Evolutionary conservation across 345 rosid genomes (phyloP), one percentile per base, ranked within the genome.

Genomic region (Anastatica hierochuntica): DNA sequence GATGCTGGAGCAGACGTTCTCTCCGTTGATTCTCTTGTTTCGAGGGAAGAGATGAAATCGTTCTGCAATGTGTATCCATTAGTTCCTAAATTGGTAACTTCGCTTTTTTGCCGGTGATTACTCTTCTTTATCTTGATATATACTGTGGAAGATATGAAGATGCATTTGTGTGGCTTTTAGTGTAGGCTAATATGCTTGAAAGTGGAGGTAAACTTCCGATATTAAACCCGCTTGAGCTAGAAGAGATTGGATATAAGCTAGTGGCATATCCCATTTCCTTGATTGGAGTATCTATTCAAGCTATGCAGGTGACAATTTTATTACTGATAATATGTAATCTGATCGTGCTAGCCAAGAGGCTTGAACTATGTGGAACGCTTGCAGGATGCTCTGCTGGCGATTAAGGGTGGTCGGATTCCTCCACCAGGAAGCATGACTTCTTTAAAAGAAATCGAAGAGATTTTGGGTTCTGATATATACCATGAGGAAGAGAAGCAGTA

Each of bases 1-100:
- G 92, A 87, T 74, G 92, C 89, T 44, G 92, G 98, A 66, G 96
- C 92, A 17, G 98, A 90, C 77, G 89, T 82, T 64, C 79, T 90
- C 49, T 84, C 79, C 29, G 57, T 87, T 43, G 89, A 87, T 58
- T 83, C 89, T 49, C 77, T 90, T 52, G 81, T 73, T 42, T 84
- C 89, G 10, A 82, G 72, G 45, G 98, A 90, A 63, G 98, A 90
- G 76, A 87, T 90, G 98, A 80, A 71, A 72, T 68, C 87, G n/a
- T 90, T 90, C 57, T 90, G 98, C 65, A 77, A 77, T 70, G 70
- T 82, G 53, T 74, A 88, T 55, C 95, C 88, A 4, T 15, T 55
- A 12, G 81, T 86, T 68, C 98, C 96, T 27, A 90, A 90, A 78
- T 43, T 90, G 98, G 98, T 86, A 76, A 37, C 21, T 29, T 43